Percentiles rank a stretch among this genome's conserved stretches.
Conservation (phyloP, 2,329 filamentous ascomycete genomes). For the Fusarium longipes region DNA sequence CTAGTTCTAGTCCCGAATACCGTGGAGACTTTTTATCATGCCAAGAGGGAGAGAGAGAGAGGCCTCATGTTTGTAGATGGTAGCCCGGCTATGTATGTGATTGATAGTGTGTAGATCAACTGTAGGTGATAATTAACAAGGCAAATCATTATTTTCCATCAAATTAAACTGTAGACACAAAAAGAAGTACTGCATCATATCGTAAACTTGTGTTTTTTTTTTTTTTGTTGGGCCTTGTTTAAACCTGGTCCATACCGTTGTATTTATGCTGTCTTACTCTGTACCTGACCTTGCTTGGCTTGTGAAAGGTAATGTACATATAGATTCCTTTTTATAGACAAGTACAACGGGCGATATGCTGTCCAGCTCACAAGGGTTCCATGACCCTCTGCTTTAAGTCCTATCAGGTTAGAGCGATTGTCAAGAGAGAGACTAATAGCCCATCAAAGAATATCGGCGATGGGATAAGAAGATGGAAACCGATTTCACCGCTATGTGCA, state of each 20-base stretch:
- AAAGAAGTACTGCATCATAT: neutral
- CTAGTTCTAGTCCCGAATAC: neutral
- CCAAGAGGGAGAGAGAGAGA: neutral
- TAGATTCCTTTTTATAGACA: conserved; percentile 29
- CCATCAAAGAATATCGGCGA: neutral
- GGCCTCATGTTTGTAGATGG: neutral
- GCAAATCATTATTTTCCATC: neutral
- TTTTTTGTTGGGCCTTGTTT: neutral
- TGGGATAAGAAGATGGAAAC: neutral
- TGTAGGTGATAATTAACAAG: neutral
- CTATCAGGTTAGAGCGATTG: neutral
- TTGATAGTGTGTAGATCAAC: neutral
- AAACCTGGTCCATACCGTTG: neutral
- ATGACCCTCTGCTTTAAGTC: no score
- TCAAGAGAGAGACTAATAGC: no score
- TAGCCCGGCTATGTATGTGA: neutral
- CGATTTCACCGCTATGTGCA: conserved; percentile 1
- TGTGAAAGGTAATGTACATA: conserved; percentile 3
- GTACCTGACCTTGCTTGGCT: conserved; percentile 5
- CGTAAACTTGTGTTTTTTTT: no score
- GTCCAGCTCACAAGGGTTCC: conserved; percentile 13
- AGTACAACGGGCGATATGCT: conserved; percentile 2
- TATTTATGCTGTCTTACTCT: conserved; percentile 1
- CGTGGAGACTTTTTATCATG: conserved; percentile 5
- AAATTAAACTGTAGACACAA: neutral